Base-by-base conservation (phyloP, 306 rosid species). In the Cicer cuneatum region DNA sequence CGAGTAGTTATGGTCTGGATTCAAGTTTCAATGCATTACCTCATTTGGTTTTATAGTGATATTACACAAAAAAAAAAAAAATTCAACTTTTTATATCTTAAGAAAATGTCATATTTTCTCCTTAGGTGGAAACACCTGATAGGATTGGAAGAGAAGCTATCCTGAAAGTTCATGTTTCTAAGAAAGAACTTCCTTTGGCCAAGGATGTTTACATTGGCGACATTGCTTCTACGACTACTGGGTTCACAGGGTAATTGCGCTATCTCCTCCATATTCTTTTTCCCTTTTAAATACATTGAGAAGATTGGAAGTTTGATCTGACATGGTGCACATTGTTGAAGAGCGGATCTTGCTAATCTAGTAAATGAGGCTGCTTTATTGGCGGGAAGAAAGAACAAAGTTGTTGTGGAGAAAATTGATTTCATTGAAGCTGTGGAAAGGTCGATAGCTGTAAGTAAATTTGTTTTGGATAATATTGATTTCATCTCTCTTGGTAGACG, bases 311-410 rank as follows among this genome's bases (percentile, higher is more conserved):
- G 57, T 67, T 72, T 79, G 2, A 48, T 77, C 47, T 65, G 71
- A 77, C 69, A 58, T 38, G 48, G 56, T 74, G 18, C 39, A 37
- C 47, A 53, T 77, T 24, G 66, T 72, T 85, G 68, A 89, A 93
- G 98, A 81, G 98, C 98, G 43, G 98, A 93, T 83, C 98, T 93
- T 39, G 98, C 92, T 59, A 93, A 93, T 86, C 76, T 93, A 67
- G 98, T 91, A 73, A 93, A 93, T 78, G 98, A 93, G 84, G 93
- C 98, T 77, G 98, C 98, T 73, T 84, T 93, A 69, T 78, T 93
- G 88, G 98, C 98, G 41, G 98, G 98, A 85, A 85, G 98, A 78
- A 84, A 76, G 51, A 89, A 76, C 80, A 93, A 93, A 84, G 45
- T 88, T 70, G 88, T 93, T 52, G 98, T 93, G 67, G 98, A 93